Evolutionary conservation across 805 yeast genomes (phyloP), one percentile per base, ranked within the genome.

Genomic region (Candida railenensis): DNA sequence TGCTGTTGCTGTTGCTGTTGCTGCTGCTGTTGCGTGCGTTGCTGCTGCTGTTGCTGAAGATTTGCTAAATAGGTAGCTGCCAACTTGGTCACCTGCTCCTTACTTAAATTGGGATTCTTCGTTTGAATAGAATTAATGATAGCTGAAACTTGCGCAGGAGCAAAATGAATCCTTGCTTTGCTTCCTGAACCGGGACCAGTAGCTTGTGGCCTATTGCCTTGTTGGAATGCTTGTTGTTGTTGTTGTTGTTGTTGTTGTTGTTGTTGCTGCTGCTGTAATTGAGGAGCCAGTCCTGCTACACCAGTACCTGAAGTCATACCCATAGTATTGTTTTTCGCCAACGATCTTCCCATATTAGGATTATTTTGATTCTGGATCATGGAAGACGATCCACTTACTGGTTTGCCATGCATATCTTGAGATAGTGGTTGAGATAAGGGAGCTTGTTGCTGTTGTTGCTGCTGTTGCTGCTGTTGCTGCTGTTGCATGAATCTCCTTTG

Each of bases 1-100:
- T 38, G 50, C n/a, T 46, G 55, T 46, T 42, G 64, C 44, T 19
- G 54, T 47, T 40, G 62, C 49, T 54, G 63, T 39, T 57, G 54
- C 44, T 56, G 66, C 22, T 57, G 67, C 55, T 54, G 53, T 48
- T 57, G 47, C 42, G 59, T 53, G 43, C 63, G 54, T 25, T 71
- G 62, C 41, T 71, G 77, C 54, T 77, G 82, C 54, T 73, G 76
- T 48, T 75, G 79, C 58, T 81, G 85, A 32, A 79, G 63, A 49
- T 74, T 78, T 1, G 87, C 82, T 50, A 83, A 61, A 54, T 82
- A 82, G 14, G 82, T 74, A 2, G 85, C 85, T 2, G 89, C 88
- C 47, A 83, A 69, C 48, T 80, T 77, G 2, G 85, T 80, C 1
- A 83, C 87, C 54, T 83, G 85, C 47, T 80, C 84, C 49, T 81